A percentile compares a stretch with the other conserved stretches of the same genome.
Conservation (phyloP, 805 yeast species). For the Wickerhamiella australiensis region DNA sequence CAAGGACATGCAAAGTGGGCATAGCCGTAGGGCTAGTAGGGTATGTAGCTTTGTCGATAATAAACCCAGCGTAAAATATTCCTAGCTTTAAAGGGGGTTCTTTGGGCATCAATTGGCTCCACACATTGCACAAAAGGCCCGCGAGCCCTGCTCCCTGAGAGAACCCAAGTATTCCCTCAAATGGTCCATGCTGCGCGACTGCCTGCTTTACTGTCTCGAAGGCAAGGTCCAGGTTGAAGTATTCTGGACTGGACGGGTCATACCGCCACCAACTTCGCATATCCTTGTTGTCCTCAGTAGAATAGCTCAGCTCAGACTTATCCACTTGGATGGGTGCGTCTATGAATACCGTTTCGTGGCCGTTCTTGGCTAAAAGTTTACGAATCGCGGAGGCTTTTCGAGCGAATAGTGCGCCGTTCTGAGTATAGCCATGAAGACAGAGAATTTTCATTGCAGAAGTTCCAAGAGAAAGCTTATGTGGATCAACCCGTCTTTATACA, state of each 20-base stretch:
- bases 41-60: slow-evolving; percentile 21
- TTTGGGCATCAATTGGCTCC: slow-evolving; percentile 41
- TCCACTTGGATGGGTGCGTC: slow-evolving; percentile 64
- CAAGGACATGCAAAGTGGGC: slow-evolving; percentile 60
- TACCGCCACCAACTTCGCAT: slow-evolving; percentile 72
- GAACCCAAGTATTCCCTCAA: slow-evolving; percentile 80
- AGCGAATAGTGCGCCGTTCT: slow-evolving; percentile 71
- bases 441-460: slow-evolving; percentile 46
- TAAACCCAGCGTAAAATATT: slow-evolving; percentile 58
- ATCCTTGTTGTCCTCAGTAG: slow-evolving; percentile 28
- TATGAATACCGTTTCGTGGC: slow-evolving; percentile 60
- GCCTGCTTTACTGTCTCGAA: slow-evolving; percentile 42
- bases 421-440: slow-evolving; percentile 78
- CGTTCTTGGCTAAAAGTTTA: slow-evolving; percentile 53
- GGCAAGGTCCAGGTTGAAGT: slow-evolving; percentile 31
- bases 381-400: slow-evolving; percentile 84
- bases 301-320: slow-evolving; percentile 64
- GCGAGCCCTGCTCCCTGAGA: slow-evolving; percentile 91
- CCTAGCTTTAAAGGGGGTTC: slow-evolving; percentile 55
- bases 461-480: not conserved
- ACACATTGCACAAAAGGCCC: slow-evolving; percentile 51
- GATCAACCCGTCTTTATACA: not conserved
- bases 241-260: slow-evolving; percentile 24
- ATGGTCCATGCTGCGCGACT: slow-evolving; percentile 60
- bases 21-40: slow-evolving; percentile 25